phyloP scores from a whole-genome alignment of 2,329 filamentous ascomycete species.

The Cladophialophora yegresii region DNA sequence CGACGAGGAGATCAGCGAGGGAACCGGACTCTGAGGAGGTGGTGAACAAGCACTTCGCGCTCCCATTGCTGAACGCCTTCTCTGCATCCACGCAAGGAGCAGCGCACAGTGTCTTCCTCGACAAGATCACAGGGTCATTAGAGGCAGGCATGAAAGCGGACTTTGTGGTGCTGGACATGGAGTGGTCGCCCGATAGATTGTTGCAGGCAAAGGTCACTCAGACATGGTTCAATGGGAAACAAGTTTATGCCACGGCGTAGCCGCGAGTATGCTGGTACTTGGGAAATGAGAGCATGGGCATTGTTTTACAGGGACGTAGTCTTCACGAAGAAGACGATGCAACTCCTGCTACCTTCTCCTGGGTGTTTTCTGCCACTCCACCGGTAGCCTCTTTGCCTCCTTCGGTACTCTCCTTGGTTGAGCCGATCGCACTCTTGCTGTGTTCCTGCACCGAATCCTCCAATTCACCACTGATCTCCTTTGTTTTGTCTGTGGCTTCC shows the following conservation, averaged over 20 bases:
- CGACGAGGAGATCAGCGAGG: conserved; percentile 50
- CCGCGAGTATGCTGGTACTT: not conserved
- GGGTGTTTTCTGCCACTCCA: conserved; percentile 17
- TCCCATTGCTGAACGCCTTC: conserved; percentile 49
- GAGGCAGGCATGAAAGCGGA: conserved; percentile 49
- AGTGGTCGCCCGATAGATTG: conserved; percentile 46
- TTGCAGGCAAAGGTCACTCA: conserved; percentile 46
- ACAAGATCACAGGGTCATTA: conserved; percentile 44
- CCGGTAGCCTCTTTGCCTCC: conserved; percentile 8
- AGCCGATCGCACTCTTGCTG: conserved; percentile 22
- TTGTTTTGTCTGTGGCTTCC: conserved; percentile 17
- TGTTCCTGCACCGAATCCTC: conserved; percentile 17
- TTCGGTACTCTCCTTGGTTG: conserved; percentile 18
- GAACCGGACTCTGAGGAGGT: conserved; percentile 44
- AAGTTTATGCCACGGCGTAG: conserved; percentile 37
- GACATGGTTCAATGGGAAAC: conserved; percentile 51
- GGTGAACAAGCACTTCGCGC: conserved; percentile 49
- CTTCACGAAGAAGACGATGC: conserved; percentile 26
- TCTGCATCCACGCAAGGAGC: conserved; percentile 49
- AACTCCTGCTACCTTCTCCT: conserved; percentile 28
- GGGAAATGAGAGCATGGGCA: not conserved
- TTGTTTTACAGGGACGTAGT: not conserved
- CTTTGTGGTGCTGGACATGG: conserved; percentile 45
- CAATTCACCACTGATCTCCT: conserved; percentile 25
- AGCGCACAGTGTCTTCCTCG: conserved; percentile 51